Evolutionary conservation across 1,284 basidiomycete species (phyloP), one percentile per base, ranked within the genome.

Genomic region (Rhodotorula sp.): DNA sequence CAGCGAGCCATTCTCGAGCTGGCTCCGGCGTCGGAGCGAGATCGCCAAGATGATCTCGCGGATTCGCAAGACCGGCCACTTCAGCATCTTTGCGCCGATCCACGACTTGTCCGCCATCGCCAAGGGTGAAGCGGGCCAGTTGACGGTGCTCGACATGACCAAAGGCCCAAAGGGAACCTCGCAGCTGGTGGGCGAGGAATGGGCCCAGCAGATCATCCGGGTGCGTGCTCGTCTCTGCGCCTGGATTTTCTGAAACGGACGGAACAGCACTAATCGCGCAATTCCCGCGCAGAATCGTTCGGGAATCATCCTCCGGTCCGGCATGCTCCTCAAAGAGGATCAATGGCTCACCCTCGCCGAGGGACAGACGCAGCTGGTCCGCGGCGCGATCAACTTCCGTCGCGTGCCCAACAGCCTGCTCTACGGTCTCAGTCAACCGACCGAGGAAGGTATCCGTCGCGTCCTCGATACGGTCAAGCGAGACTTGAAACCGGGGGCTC

Each of bases 381-480:
- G 92, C 2, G 97, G 97, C 15, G 93, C 93, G 2, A 91, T 93
- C 82, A 98, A 98, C 80, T 98, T 98, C 85, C 87, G 96, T 66
- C 90, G 91, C 70, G 88, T 98, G 46, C 87, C 89, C 0, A 86
- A 86, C 5, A 91, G 90, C n/a, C 89, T 89, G 64, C 90, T 98
- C 62, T 98, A 93, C 77, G 93, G 93, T 0, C 86, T 93, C 49
- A 91, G 77, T 0, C 97, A 99, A 81, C 97, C 97, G 1, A 94
- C 93, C 0, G 85, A 92, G 67, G 90, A 92, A 70, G 97, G 95
- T 5, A 90, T 99, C 65, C 87, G 90, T 57, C 56, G 90, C 65
- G 93, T 97, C 1, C 87, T 97, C 16, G 81, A 84, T 3, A 85
- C 69, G 6, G 69, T 76, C 26, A 65, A 87, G 72, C 80, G 83